A percentile compares a stretch with the other conserved stretches of the same genome.
These are phyloP conservation scores for Casaregolazyma lundiana DNA, from an alignment of 1,139 yeast species.

Conservation along the genomic window DNA sequence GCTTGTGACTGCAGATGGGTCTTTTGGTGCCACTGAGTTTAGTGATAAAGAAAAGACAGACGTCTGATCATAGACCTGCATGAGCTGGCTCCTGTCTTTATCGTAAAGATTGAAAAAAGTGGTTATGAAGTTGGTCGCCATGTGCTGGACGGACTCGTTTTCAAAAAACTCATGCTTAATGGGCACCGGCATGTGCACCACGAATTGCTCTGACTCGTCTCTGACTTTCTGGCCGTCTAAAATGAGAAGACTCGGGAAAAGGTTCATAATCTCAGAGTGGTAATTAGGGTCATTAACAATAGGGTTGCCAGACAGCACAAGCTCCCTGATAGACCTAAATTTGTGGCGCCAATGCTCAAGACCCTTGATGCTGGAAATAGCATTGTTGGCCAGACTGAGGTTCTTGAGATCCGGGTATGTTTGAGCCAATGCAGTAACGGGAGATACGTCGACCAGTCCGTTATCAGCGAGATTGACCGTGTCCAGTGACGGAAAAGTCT, in stretches of 20 bases:
- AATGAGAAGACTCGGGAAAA: constrained; percentile 74
- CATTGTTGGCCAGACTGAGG: constrained; percentile 74
- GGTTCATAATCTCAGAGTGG: constrained; percentile 58
- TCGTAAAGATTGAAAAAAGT: constrained; percentile 82
- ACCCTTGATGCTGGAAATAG: constrained; percentile 50
- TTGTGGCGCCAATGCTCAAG: constrained; percentile 79
- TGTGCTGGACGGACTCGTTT: constrained; percentile 62
- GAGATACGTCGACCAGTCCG: constrained; percentile 55
- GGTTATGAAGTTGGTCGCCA: constrained; percentile 71
- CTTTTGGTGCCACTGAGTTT: constrained; percentile 43
- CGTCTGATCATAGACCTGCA: constrained; percentile 70
- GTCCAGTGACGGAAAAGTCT: constrained; percentile 50
- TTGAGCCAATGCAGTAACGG: constrained; percentile 63
- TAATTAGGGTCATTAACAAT: constrained; percentile 48
- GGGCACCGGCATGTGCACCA: constrained; percentile 44
- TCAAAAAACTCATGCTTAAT: constrained; percentile 68
- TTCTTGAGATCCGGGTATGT: constrained; percentile 74
- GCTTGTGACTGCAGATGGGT: neutral
- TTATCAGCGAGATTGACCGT: constrained; percentile 76
- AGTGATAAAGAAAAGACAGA: constrained; percentile 77
- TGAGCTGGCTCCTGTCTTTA: constrained; percentile 60
- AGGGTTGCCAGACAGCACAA: constrained; percentile 78
- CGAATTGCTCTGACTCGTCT: constrained; percentile 59
- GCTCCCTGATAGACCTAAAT: constrained; percentile 66
- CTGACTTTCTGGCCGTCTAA: constrained; percentile 76